Evolutionary conservation across 116 monocot genomes (phyloP), one percentile per base, ranked within the genome.

Genomic region (Posidonia oceanica): DNA sequence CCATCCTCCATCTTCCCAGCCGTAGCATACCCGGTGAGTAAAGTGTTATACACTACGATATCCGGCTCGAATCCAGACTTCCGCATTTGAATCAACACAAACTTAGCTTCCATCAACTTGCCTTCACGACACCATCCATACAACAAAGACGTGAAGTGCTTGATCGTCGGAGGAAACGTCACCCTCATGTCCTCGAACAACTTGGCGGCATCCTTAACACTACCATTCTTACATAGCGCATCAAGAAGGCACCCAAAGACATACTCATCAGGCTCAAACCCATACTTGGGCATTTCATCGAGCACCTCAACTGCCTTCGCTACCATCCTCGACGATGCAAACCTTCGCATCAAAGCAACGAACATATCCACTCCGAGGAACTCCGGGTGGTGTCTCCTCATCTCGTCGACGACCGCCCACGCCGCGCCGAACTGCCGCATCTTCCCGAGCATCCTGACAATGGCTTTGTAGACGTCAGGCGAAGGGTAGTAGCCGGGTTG

Each of bases 261-360:
- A 60, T 77, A 59, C 40, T 71, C 80, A 55, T 95, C 84, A 23
- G 86, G 77, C 21, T 67, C 56, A 66, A 68, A 66, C 10, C 84
- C 91, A 67, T 75, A 81, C 3, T 67, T 54, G 54, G 88, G 86
- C 91, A 91, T 96, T 84, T 91, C 85, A 48, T 96, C 96, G 71
- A 96, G 91, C 79, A 96, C 72, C 60, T 91, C 71, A 64, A 96
- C 20, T 41, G 96, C 96, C 39, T 84, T 82, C 53, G 63, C 42
- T 36, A 85, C 76, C 70, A 96, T 79, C 13, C 86, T 70, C 14
- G 86, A 67, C 20, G 86, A 75, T 21, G 91, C 91, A 69, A 96
- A 85, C 36, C 89, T 79, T 36, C 96, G 78, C 59, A 96, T 82
- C 63, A 96, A 78, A 63, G 71, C 74, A 60, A 87, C 76, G 75